phyloP scores from a whole-genome alignment of 2,329 filamentous ascomycete species.

The Byssoonygena ceratinophila region DNA sequence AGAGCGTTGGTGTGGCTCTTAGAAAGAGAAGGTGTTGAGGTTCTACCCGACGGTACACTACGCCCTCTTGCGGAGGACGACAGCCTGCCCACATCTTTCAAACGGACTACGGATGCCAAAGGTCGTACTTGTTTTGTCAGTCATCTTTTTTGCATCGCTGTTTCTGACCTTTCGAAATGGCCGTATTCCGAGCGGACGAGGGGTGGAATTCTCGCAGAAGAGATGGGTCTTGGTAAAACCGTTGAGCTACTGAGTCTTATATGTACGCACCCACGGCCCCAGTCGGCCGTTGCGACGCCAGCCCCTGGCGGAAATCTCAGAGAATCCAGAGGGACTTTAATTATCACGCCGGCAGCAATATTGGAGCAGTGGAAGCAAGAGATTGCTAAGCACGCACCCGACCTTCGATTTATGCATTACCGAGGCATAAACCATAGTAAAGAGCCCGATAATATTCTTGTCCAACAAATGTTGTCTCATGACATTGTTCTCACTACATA shows the following conservation, averaged over 20 bases:
- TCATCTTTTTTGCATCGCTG: constrained; percentile 33
- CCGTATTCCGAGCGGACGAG: constrained; percentile 24
- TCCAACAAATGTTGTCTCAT: constrained; percentile 38
- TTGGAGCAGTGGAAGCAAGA: constrained; percentile 55
- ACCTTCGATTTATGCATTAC: constrained; percentile 48
- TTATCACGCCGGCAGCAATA: constrained; percentile 52
- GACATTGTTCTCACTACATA: constrained; percentile 56
- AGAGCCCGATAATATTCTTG: constrained; percentile 30
- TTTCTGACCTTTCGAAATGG: constrained; percentile 29
- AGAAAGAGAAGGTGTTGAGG: constrained; percentile 33
- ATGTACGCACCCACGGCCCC: constrained; percentile 29
- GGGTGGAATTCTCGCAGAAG: constrained; percentile 42
- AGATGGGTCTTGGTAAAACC: constrained; percentile 44
- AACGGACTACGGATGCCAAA: constrained; percentile 28
- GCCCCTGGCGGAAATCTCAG: constrained; percentile 21
- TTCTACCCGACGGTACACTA: constrained; percentile 27
- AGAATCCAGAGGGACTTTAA: constrained; percentile 47
- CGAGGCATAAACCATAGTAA: constrained; percentile 40
- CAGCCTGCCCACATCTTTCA: constrained; percentile 32
- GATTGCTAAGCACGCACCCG: constrained; percentile 47
- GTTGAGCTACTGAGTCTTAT: constrained; percentile 41
- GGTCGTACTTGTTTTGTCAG: constrained; percentile 34
- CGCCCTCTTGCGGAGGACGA: constrained; percentile 15
- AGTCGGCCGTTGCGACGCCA: constrained; percentile 16
- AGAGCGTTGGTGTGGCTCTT: constrained; percentile 40